These are phyloP conservation scores for Elsinoe fawcettii DNA, from an alignment of 2,329 filamentous ascomycete genomes.

Conservation along the genomic window DNA sequence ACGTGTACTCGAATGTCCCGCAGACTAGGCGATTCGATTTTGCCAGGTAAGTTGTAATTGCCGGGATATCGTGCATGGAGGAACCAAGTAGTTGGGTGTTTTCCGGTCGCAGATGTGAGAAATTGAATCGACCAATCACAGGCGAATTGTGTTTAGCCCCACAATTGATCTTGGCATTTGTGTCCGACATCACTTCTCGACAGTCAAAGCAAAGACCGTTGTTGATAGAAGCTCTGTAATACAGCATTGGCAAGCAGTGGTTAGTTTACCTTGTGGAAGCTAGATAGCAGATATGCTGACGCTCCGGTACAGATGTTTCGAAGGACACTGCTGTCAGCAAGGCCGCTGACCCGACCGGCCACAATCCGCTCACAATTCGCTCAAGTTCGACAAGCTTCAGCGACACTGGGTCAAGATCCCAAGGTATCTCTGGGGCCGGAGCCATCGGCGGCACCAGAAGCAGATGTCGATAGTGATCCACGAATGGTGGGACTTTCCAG, in stretches of 20 bases:
- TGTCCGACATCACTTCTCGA: not conserved
- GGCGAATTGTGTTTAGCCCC: not conserved
- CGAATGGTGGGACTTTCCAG: constrained; percentile 46
- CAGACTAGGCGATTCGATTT: not conserved
- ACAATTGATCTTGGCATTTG: not conserved
- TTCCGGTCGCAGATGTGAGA: not conserved
- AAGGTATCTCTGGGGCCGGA: not conserved
- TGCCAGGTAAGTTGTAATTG: not conserved
- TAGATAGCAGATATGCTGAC: not conserved
- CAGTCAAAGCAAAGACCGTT: not conserved
- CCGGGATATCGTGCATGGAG: not conserved
- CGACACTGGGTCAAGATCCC: constrained; percentile 7
- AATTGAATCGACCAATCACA: not conserved
- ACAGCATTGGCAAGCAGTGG: not conserved
- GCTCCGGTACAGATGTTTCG: constrained; percentile 31
- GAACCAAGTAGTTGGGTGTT: not conserved
- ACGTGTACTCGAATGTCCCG: not conserved
- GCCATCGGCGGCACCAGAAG: constrained; percentile 24
- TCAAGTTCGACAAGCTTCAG: constrained; percentile 31
- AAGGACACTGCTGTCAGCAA: constrained; percentile 34
- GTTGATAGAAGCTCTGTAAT: not conserved
- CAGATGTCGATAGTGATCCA: constrained; percentile 38
- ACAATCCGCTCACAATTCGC: constrained; percentile 22
- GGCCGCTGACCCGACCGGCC: constrained; percentile 33
- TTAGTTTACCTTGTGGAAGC: not conserved